Conservation (phyloP, 441 rosid genomes). For the Rhodomyrtus psidioides region DNA sequence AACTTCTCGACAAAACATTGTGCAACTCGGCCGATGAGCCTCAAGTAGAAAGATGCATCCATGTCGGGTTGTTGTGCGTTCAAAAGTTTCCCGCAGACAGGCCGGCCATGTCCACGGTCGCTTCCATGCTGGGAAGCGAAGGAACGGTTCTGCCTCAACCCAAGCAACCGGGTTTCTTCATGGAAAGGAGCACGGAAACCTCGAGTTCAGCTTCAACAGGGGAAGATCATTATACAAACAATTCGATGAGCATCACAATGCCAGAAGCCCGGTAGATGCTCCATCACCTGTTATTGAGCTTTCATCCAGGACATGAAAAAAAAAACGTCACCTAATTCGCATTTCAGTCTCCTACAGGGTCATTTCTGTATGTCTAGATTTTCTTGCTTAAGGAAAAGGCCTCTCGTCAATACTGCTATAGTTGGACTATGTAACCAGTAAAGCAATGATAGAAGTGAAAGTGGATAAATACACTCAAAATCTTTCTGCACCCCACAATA, state of each 20-base stretch:
- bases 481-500: neutral
- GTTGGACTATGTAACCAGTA: neutral
- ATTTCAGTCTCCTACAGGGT: neutral
- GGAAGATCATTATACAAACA: neutral
- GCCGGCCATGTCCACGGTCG: constrained; percentile 20
- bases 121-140: constrained; percentile 11
- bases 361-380: neutral
- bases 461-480: neutral
- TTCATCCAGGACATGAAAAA: neutral
- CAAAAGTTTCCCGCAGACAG: constrained; percentile 13
- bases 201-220: neutral
- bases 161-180: constrained; percentile 17
- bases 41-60: neutral
- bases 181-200: neutral
- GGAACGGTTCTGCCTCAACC: constrained; percentile 8
- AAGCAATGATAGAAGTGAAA: neutral
- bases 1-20: neutral
- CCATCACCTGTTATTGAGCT: neutral
- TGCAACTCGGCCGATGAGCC: neutral
- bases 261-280: constrained; percentile 3
- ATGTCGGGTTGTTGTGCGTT: constrained; percentile 4
- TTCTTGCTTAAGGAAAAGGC: neutral
- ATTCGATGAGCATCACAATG: constrained; percentile 2
- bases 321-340: neutral
- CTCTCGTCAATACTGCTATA: neutral